Conservation (phyloP, 768 basidiomycete species). For the Phylloporus rhodoxanthus region DNA sequence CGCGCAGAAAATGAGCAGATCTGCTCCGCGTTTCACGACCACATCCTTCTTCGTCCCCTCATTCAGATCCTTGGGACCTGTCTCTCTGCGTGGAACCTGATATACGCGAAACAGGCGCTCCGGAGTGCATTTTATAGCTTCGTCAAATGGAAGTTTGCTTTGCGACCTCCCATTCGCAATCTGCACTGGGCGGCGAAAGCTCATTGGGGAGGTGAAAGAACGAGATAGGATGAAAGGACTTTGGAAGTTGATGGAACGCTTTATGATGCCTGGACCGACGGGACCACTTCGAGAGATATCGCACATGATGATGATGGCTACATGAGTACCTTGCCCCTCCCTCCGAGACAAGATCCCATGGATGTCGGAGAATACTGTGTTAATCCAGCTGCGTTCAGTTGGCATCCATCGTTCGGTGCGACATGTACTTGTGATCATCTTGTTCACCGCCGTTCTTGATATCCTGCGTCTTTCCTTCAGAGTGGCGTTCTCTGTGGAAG, state of each 20-base stretch:
- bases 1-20: conserved; percentile 23
- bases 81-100: conserved; percentile 12
- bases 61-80: neutral
- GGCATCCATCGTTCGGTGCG: conserved; percentile 23
- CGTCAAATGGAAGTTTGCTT: conserved; percentile 17
- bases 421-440: conserved; percentile 18
- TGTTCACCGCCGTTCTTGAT: conserved; percentile 17
- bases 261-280: neutral
- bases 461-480: conserved; percentile 14
- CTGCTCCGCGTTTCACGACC: conserved; percentile 18
- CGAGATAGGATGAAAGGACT: conserved; percentile 9
- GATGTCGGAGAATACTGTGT: conserved; percentile 19
- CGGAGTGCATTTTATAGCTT: conserved; percentile 9
- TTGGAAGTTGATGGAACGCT: conserved; percentile 15
- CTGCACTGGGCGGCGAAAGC: conserved; percentile 13
- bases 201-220: conserved; percentile 2
- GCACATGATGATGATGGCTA: conserved; percentile 23
- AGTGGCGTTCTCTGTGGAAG: conserved; percentile 5
- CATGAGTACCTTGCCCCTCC: neutral
- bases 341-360: conserved; percentile 14
- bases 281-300: conserved; percentile 9
- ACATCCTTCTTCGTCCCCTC: conserved; percentile 3
- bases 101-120: conserved; percentile 17
- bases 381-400: conserved; percentile 17
- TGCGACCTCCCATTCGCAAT: neutral